Evolutionary conservation across 1,284 basidiomycete genomes (phyloP).

Genomic region (Leccinum variabile): DNA sequence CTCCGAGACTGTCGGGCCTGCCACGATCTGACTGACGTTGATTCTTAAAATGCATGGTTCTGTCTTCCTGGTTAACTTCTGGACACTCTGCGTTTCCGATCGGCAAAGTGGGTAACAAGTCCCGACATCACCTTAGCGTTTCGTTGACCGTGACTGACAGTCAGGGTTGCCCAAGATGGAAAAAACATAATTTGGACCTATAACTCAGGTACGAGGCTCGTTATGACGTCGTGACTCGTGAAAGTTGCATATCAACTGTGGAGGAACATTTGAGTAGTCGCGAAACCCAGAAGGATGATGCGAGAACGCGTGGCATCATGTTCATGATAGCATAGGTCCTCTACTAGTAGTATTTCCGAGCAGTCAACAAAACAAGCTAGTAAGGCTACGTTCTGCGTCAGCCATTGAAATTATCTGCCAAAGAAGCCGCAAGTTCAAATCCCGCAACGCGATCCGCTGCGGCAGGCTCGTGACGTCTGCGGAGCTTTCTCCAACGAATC

Average conservation of each 20-base stretch:
- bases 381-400: too few relatives aligned
- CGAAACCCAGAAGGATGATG: background rate
- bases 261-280: background rate
- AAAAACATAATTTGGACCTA: background rate
- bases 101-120: background rate
- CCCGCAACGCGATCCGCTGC: background rate
- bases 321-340: background rate
- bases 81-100: slow-evolving; percentile 6
- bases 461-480: background rate
- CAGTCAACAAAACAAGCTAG: background rate
- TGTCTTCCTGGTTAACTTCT: background rate
- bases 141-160: background rate
- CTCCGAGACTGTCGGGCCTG: slow-evolving; percentile 38
- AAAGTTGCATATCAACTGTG: background rate
- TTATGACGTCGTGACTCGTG: background rate
- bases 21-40: slow-evolving; percentile 32
- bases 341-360: background rate
- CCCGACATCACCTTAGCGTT: background rate
- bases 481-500: too few relatives aligned
- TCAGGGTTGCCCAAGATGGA: slow-evolving; percentile 6
- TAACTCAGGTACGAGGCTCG: background rate
- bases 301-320: background rate
- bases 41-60: slow-evolving; percentile 3
- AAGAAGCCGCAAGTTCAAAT: background rate
- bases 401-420: too few relatives aligned